A percentile compares a stretch with the other conserved stretches of the same genome.
Evolutionary conservation across 768 basidiomycete species (phyloP).

Genomic region (Rhizopogon salebrosus): DNA sequence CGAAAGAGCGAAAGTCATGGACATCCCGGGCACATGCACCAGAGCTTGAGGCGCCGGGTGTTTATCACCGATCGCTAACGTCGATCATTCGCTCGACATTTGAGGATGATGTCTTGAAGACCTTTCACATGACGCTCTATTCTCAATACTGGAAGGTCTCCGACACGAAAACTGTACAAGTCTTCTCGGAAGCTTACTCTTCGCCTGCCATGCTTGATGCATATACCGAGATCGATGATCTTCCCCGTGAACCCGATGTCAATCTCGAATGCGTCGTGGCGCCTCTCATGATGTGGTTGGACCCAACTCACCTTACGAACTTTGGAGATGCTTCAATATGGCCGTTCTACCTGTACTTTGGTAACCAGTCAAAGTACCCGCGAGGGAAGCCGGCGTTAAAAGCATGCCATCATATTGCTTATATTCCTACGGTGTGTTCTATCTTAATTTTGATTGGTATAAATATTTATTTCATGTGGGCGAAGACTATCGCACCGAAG

Average conservation of each 20-base stretch:
- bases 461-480: neutral
- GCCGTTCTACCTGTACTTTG: conserved; percentile 14
- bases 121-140: conserved; percentile 23
- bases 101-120: conserved; percentile 6
- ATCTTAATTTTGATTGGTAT: conserved; percentile 5
- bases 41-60: conserved; percentile 20
- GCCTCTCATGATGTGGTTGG: conserved; percentile 19
- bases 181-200: conserved; percentile 1
- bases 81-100: conserved; percentile 21
- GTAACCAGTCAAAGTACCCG: conserved; percentile 13
- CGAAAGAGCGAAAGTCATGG: conserved; percentile 9
- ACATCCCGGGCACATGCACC: conserved; percentile 22
- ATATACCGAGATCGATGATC: conserved; percentile 2
- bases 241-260: conserved; percentile 7
- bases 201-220: neutral
- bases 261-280: conserved; percentile 11
- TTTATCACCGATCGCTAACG: conserved; percentile 21
- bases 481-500: too few relatives aligned
- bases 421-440: conserved; percentile 5
- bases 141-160: conserved; percentile 14
- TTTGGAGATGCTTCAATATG: conserved; percentile 12
- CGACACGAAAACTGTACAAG: conserved; percentile 7
- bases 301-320: conserved; percentile 17
- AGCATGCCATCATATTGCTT: conserved; percentile 10
- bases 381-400: conserved; percentile 5